Base-by-base conservation (phyloP, 2,329 filamentous ascomycete genomes). In the Fusarium proliferatum region DNA sequence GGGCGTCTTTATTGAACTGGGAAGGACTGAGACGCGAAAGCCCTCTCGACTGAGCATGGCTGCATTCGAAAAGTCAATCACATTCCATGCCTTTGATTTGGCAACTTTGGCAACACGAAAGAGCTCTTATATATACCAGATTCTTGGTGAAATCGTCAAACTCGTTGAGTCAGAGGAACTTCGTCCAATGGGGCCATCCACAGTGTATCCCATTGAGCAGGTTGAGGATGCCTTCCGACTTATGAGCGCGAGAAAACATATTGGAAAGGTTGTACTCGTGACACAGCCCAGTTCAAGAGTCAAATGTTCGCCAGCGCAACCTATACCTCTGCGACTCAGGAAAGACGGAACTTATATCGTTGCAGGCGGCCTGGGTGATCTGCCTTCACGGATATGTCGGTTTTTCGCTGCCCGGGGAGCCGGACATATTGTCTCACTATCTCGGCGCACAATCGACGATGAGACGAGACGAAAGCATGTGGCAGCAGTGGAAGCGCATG, bases 391-490 rank as follows among this genome's bases (percentile, higher is more conserved):
- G n/a, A 64, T 64, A 3, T 51, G 56, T 38, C 61, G 38, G 10
- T 64, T 64, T 13, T 38, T 64, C 3, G 61, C 61, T 33, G 45
- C 56, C 23, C 61, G 38, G n/a, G 61, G 45, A 43, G 61, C 61
- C 2, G 61, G 61, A n/a, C 56, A 64, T 43, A 61, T 64, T 9
- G 61, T 64, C 2, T 64, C 61, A 10, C 61, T 64, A 4, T 64
- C 61, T 10, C 28, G 61, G 9, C 56, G 61, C 9, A 51, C 45
- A 6, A 61, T 64, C 8, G 61, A 64, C 10, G 56, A 64, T 6
- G 56, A 61, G 23, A 64, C 45, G 6, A 61, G 56, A 26, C 38
- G 16, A 7, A 43, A 38, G n/a, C 56, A 64, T 17, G 13, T 30
- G 4, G 38, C 23, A 17, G 56, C 56, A 26, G 56, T 64, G 12